A percentile compares a stretch with the other conserved stretches of the same genome.
phyloP scores from a whole-genome alignment of 176 grass and related monocot genomes.

The Oryza glaberrima region DNA sequence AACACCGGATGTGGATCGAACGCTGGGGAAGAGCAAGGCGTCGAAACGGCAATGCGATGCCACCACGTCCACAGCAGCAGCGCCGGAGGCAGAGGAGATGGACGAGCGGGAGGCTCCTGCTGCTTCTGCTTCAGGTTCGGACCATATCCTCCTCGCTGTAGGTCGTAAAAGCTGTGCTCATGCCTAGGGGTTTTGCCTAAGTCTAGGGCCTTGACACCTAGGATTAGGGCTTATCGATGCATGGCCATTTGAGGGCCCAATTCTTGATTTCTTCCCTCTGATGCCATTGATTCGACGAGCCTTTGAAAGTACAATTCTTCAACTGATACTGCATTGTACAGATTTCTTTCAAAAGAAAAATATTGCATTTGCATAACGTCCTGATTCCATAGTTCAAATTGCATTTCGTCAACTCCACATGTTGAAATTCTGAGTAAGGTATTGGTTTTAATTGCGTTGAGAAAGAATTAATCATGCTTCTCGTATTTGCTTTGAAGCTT shows the following conservation, averaged over 20 bases:
- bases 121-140: slow-evolving; percentile 33
- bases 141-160: not conserved
- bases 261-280: slow-evolving; percentile 22
- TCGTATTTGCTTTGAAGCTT: not conserved
- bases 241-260: not conserved
- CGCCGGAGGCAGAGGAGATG: not conserved
- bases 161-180: not conserved
- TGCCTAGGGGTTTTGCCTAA: not conserved
- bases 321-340: not conserved
- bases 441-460: not conserved
- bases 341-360: not conserved
- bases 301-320: not conserved
- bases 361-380: not conserved
- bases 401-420: not conserved
- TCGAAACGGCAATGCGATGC: not conserved
- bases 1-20: not conserved
- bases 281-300: slow-evolving; percentile 4
- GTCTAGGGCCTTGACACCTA: not conserved
- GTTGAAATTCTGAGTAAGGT: not conserved
- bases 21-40: slow-evolving; percentile 1
- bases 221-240: slow-evolving; percentile 14
- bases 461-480: not conserved
- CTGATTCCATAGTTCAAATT: not conserved
- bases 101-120: not conserved
- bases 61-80: not conserved